A percentile compares a stretch with the other conserved stretches of the same genome.
Evolutionary conservation across 2,329 filamentous ascomycete genomes (phyloP).

Genomic region (Xylaria sp.): DNA sequence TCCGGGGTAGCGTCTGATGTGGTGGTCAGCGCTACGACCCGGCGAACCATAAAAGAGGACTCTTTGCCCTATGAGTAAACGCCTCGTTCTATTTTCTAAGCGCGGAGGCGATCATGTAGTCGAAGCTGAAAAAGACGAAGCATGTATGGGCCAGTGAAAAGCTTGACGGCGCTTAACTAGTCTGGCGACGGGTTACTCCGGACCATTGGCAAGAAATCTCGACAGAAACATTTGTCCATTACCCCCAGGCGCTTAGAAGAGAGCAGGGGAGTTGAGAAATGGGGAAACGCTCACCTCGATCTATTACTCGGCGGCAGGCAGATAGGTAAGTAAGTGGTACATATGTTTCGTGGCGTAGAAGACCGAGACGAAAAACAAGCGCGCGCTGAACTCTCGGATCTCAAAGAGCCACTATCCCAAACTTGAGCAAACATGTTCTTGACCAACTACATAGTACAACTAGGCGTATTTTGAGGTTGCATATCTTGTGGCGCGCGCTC

Average conservation of each 20-base stretch:
- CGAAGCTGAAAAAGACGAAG: constrained; percentile 31
- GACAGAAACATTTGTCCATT: constrained; percentile 6
- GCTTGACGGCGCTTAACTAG: constrained; percentile 43
- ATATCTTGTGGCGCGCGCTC: constrained; percentile 39
- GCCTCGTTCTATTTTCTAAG: constrained; percentile 38
- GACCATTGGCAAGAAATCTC: constrained; percentile 34
- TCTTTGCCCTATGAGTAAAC: constrained; percentile 27
- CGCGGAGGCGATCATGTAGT: constrained; percentile 37
- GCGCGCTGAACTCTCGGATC: constrained; percentile 29
- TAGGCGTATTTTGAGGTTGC: constrained; percentile 20
- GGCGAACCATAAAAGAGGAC: constrained; percentile 23
- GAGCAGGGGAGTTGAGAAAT: constrained; percentile 26
- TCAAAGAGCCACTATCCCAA: not conserved
- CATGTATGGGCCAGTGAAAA: constrained; percentile 34
- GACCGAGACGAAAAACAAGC: constrained; percentile 1
- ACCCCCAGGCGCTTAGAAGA: constrained; percentile 34
- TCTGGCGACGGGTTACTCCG: constrained; percentile 40
- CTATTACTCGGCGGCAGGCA: constrained; percentile 28
- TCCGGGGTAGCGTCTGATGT: constrained; percentile 22
- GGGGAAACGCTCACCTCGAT: constrained; percentile 20
- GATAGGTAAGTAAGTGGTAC: not conserved
- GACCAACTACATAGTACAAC: constrained; percentile 32
- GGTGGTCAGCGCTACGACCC: constrained; percentile 12
- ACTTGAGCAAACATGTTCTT: constrained; percentile 6
- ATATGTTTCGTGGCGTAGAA: constrained; percentile 12